Evolutionary conservation across 140 eudicot genomes (phyloP).

Genomic region (Senecio squalidus): DNA sequence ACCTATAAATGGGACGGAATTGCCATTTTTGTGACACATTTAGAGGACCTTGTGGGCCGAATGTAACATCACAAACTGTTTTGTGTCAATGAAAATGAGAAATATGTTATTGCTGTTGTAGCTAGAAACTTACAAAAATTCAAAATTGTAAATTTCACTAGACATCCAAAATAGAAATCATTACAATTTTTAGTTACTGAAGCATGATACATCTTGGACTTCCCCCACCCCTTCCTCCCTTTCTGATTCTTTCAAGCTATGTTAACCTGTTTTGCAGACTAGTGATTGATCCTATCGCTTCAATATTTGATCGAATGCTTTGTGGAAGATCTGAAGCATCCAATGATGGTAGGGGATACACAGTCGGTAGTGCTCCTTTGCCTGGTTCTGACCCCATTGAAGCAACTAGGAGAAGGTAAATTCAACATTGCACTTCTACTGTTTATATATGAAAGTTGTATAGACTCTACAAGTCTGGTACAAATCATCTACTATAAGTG

Average conservation of each 20-base stretch:
- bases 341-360: constrained; percentile 52
- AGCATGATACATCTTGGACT: background rate
- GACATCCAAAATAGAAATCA: background rate
- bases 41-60: background rate
- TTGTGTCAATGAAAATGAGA: background rate
- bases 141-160: background rate
- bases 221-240: background rate
- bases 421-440: constrained; percentile 4
- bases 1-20: background rate
- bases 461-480: background rate
- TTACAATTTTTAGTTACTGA: background rate
- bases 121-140: background rate
- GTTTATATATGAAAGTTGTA: constrained; percentile 1
- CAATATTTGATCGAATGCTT: constrained; percentile 72
- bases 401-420: constrained; percentile 91
- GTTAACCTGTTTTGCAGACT: constrained; percentile 50
- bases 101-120: background rate
- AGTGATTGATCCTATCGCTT: constrained; percentile 80
- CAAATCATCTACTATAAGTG: background rate
- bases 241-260: background rate
- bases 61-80: background rate
- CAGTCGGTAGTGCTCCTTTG: constrained; percentile 55
- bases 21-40: background rate
- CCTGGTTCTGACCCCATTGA: constrained; percentile 98
- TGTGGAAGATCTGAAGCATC: constrained; percentile 75